Evolutionary conservation across 2,329 filamentous ascomycete species (phyloP).

Genomic region (Akanthomyces lecanii): DNA sequence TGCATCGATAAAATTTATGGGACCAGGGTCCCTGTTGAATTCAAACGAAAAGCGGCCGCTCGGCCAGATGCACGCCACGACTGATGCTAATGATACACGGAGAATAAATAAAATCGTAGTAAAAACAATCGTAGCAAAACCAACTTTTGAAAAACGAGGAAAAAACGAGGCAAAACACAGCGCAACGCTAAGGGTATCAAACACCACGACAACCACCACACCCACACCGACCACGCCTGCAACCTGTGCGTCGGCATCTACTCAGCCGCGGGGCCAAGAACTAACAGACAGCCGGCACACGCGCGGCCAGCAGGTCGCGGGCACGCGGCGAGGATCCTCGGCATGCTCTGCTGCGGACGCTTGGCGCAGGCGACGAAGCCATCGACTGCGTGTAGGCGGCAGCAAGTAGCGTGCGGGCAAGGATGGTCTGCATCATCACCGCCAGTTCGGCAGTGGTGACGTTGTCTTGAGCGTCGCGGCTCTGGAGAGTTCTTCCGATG

Average conservation of each 20-base stretch:
- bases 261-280: background rate
- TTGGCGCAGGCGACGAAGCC: background rate
- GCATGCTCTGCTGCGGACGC: background rate
- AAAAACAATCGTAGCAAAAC: background rate
- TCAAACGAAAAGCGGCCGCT: background rate
- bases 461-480: background rate
- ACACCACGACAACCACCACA: background rate
- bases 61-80: background rate
- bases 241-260: background rate
- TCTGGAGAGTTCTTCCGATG: background rate
- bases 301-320: background rate
- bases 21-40: background rate
- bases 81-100: slow-evolving; percentile 1
- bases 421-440: background rate
- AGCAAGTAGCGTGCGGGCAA: background rate
- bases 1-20: background rate
- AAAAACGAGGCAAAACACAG: background rate
- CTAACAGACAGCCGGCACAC: background rate
- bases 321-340: background rate
- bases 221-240: background rate
- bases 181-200: slow-evolving; percentile 1
- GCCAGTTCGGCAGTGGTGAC: background rate
- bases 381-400: background rate
- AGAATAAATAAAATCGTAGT: background rate
- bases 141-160: background rate